Conservation (phyloP, 106 monocot species). For the Alisma plantagoaquatica region DNA sequence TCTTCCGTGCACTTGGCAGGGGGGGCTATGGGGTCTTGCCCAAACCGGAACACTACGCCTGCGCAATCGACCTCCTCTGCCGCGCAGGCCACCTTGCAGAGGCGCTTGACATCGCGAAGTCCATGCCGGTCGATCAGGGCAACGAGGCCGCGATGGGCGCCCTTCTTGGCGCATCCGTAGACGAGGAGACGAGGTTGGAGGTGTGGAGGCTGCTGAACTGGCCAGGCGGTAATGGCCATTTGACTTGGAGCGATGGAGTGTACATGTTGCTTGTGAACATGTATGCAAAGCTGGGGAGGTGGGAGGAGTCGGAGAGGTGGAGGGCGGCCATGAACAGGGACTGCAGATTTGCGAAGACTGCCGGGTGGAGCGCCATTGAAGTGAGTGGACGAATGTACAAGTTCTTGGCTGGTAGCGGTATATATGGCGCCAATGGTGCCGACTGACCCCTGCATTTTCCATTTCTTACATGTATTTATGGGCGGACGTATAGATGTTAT, state of each 20-base stretch:
- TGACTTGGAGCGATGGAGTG: constrained; percentile 9
- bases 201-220: too few relatives aligned
- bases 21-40: background rate
- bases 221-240: too few relatives aligned
- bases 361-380: constrained; percentile 14
- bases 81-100: background rate
- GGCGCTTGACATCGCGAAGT: constrained; percentile 11
- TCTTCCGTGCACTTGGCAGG: constrained; percentile 18
- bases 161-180: constrained; percentile 13
- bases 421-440: too few relatives aligned
- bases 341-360: constrained; percentile 6
- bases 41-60: constrained; percentile 8
- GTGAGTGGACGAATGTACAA: background rate
- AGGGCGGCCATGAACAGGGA: constrained; percentile 12
- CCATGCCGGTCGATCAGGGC: constrained; percentile 17
- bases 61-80: constrained; percentile 7
- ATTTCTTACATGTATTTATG: too few relatives aligned
- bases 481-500: too few relatives aligned
- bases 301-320: constrained; percentile 9
- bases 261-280: constrained; percentile 13
- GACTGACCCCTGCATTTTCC: too few relatives aligned
- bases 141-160: constrained; percentile 9
- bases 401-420: constrained; percentile 10
- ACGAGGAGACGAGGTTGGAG: too few relatives aligned
- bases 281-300: constrained; percentile 9